phyloP scores from a whole-genome alignment of 2,329 filamentous ascomycete genomes.

The Trichoderma afroharzianum region DNA sequence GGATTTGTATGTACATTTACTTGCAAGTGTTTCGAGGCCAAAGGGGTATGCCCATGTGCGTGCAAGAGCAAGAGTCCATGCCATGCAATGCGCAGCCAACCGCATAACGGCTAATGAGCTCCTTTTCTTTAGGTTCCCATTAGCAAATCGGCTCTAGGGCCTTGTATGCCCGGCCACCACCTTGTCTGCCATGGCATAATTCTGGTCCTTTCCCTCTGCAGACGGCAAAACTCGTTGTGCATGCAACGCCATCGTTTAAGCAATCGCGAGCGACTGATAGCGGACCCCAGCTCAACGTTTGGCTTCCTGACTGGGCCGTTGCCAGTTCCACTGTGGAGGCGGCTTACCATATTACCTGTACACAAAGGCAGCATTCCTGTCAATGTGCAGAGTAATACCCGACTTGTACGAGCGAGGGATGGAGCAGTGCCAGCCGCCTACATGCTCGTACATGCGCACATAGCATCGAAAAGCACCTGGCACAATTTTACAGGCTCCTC shows the following conservation, averaged over 20 bases:
- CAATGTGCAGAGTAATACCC: constrained; percentile 3
- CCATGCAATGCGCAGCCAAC: constrained; percentile 8
- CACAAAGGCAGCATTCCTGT: constrained; percentile 3
- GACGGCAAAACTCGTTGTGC: constrained; percentile 13
- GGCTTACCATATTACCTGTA: constrained; percentile 11
- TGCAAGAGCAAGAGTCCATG: not conserved
- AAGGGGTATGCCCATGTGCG: not conserved
- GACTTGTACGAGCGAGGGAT: constrained; percentile 11
- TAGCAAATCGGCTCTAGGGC: not conserved
- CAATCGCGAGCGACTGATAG: constrained; percentile 6
- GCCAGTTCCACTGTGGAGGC: constrained; percentile 13
- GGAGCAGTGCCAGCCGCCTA: constrained; percentile 11
- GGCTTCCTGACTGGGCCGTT: constrained; percentile 1
- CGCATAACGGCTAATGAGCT: constrained; percentile 12
- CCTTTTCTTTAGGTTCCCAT: not conserved
- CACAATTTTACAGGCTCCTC: constrained; percentile 16
- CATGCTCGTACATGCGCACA: constrained; percentile 8
- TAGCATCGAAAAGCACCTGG: constrained; percentile 10
- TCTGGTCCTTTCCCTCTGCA: constrained; percentile 5
- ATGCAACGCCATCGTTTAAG: constrained; percentile 13
- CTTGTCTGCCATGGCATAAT: constrained; percentile 8
- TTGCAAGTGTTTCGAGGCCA: not conserved
- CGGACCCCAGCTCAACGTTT: not conserved
- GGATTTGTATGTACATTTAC: not conserved
- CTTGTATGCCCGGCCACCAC: constrained; percentile 2